Evolutionary conservation across 441 rosid species (phyloP), one percentile per base, ranked within the genome.

Genomic region (Jatropha podagrica): DNA sequence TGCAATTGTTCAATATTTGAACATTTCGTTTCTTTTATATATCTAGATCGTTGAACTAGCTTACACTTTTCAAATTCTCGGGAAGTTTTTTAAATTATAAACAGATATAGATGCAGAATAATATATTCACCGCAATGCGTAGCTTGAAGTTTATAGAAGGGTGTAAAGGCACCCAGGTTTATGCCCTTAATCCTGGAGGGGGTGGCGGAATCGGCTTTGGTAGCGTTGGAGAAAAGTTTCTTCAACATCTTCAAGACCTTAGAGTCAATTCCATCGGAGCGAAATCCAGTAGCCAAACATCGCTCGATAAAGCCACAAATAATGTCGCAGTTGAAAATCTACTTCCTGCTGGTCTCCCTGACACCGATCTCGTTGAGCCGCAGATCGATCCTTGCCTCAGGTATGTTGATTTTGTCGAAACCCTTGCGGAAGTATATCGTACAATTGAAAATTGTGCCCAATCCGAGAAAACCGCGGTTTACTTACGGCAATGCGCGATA

Each of bases 321-420:
- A 40, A 52, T 55, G 52, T 78, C 27, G 49, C 74, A 3, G 80
- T 83, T 1, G 93, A 88, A 37, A 85, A 76, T 61, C 83, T 94
- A n/a, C 91, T 96, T n/a, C 93, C 95, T 0, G 83, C 65, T 63
- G 97, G 98, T 10, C 86, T 92, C 61, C 99, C 99, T 3, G 81
- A 65, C 8, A 81, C 86, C 51, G 95, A 96, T 77, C 84, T 87
- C 68, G 82, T 94, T 42, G 97, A 96, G 66, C 99, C 98, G 18
- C 85, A 79, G 69, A 88, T 92, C 49, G 96, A 92, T 23, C 83
- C 90, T 2, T 91, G 91, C 26, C 86, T 94, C 37, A 94, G 85
- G 76, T 86, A 85, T n/a, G 87, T 84, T 11, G 93, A 94, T 84
- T 86, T 92, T 63, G 82, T 92, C 2, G 88, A 91, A 15, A 85